Evolutionary conservation across 2,329 filamentous ascomycete species (phyloP).

Genomic region (Botrytis tulipae): DNA sequence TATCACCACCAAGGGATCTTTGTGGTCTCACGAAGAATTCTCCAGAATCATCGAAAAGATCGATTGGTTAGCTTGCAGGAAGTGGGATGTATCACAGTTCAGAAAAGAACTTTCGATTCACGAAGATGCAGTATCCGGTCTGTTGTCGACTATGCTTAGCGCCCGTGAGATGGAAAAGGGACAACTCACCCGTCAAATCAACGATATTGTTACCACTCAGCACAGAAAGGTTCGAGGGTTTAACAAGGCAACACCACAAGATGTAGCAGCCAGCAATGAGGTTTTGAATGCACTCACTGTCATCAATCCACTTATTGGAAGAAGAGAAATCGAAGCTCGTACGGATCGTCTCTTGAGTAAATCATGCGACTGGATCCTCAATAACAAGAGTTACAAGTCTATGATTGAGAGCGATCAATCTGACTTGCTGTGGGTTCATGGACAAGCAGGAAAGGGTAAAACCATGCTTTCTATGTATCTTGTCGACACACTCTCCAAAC

Average conservation of each 20-base stretch:
- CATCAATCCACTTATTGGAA: constrained; percentile 15
- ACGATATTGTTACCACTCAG: constrained; percentile 19
- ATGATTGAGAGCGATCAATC: constrained; percentile 19
- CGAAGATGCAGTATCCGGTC: constrained; percentile 13
- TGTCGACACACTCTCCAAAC: constrained; percentile 16
- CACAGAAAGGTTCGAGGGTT: constrained; percentile 16
- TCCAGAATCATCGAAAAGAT: constrained; percentile 11
- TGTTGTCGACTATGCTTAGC: constrained; percentile 14
- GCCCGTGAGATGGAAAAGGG: constrained; percentile 13
- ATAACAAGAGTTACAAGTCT: constrained; percentile 13
- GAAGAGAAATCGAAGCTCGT: constrained; percentile 17
- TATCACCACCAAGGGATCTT: constrained; percentile 17
- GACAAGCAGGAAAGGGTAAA: constrained; percentile 22
- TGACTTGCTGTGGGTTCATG: constrained; percentile 19
- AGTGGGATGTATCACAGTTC: constrained; percentile 19
- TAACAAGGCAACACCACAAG: neutral
- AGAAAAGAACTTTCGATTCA: constrained; percentile 19
- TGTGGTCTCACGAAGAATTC: constrained; percentile 19
- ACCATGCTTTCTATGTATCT: constrained; percentile 22
- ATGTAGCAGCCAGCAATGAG: constrained; percentile 4
- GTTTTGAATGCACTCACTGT: constrained; percentile 17
- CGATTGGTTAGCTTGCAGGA: constrained; percentile 18
- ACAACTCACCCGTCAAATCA: constrained; percentile 18
- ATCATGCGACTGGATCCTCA: constrained; percentile 20
- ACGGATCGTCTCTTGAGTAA: constrained; percentile 20